phyloP scores from a whole-genome alignment of 306 rosid species.

The Vachellia pachyceras region DNA sequence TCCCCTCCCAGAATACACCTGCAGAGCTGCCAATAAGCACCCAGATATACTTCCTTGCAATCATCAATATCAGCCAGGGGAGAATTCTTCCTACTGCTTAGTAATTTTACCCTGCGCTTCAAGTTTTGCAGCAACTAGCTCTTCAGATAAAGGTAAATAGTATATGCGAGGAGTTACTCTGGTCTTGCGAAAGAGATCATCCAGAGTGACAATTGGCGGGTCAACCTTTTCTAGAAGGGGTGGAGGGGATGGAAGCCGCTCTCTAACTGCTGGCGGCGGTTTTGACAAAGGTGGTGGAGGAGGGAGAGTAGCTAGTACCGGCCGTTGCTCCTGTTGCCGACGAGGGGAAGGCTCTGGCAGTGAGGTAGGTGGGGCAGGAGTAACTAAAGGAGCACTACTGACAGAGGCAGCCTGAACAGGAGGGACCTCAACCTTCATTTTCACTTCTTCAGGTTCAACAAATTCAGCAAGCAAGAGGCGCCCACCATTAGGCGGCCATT shows the following conservation, averaged over 20 bases:
- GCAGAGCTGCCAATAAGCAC: slow-evolving; percentile 50
- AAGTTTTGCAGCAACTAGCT: slow-evolving; percentile 77
- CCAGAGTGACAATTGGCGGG: slow-evolving; percentile 84
- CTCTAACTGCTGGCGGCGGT: slow-evolving; percentile 61
- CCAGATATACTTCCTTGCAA: slow-evolving; percentile 45
- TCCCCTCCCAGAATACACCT: slow-evolving; percentile 36
- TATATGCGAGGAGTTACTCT: slow-evolving; percentile 89
- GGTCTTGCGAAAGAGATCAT: slow-evolving; percentile 93
- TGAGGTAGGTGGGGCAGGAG: slow-evolving; percentile 53
- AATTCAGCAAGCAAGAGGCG: slow-evolving; percentile 81
- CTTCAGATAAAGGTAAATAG: slow-evolving; percentile 90
- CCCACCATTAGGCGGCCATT: slow-evolving; percentile 98
- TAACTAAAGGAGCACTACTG: slow-evolving; percentile 49
- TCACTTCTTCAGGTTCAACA: slow-evolving; percentile 91
- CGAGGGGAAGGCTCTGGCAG: slow-evolving; percentile 55
- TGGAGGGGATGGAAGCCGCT: slow-evolving; percentile 90
- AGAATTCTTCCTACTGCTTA: slow-evolving; percentile 48
- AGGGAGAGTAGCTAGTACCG: slow-evolving; percentile 48
- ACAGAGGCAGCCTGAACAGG: slow-evolving; percentile 61
- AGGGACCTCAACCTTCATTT: slow-evolving; percentile 66
- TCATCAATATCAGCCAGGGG: slow-evolving; percentile 33
- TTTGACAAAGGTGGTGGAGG: slow-evolving; percentile 61
- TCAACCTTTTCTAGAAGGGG: slow-evolving; percentile 70
- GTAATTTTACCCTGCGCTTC: slow-evolving; percentile 57
- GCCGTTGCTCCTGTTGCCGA: slow-evolving; percentile 48